Evolutionary conservation across 495 filamentous ascomycete species (phyloP), one percentile per base, ranked within the genome.

Genomic region (Penicillium argentinense): DNA sequence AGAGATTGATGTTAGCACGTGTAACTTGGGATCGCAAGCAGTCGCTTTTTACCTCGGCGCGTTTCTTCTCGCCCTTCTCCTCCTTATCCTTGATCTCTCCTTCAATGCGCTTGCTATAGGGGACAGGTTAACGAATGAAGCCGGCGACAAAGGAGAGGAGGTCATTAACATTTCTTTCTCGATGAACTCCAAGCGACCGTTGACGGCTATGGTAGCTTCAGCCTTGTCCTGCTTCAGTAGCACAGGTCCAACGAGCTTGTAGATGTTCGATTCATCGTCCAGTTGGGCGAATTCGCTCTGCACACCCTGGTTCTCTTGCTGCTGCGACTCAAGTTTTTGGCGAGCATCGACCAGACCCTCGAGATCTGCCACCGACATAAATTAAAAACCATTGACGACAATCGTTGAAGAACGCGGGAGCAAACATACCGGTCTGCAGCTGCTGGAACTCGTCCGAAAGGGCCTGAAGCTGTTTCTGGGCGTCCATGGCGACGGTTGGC

Each of bases 191-290:
- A 98, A 66, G 8, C 93, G 82, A 33, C 88, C 86, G 50, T 91
- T 87, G 23, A 98, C 95, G 5, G 90, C 89, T 80, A 88, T 85
- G 38, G 85, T 77, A 0, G 95, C 93, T 56, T 98, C 93, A 3
- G 73, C 67, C 58, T 86, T 88, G 9, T 97, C 93, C 66, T 97
- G 95, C 73, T 97, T 97, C 57, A 97, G 67, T 36, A 99, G 74
- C 8, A 97, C 87, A 0, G 93, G 93, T 1, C 93, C 93, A 40
- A 96, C 81, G 26, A 96, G 79, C 66, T 97, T 97, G 78, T 90
- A 99, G 68, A 99, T 95, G 40, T 84, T 88, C 49, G 92, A 83
- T 51, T 85, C 83, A 37, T 89, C 83, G 47, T 83, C 80, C 46
- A 97, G 76, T 45, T 76, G 76, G 23, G 78, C 69, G 67, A 98